A percentile compares a stretch with the other conserved stretches of the same genome.
These are phyloP conservation scores for Pseudohalonectria lignicola DNA, from an alignment of 2,329 filamentous ascomycete species.

Conservation along the genomic window DNA sequence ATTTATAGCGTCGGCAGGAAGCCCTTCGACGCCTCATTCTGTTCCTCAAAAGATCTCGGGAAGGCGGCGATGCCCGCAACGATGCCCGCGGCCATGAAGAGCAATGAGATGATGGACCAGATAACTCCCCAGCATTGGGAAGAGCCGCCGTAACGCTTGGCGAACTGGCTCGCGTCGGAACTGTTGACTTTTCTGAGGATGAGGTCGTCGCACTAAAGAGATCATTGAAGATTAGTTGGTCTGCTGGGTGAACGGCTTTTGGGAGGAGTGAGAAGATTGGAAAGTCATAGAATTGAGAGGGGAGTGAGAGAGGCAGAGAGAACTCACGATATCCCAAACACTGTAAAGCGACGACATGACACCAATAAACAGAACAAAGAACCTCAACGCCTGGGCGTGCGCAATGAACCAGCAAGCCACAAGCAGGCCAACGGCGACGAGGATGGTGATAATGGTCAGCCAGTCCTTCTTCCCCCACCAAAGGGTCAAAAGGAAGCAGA, in stretches of 20 bases:
- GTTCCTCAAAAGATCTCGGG: slow-evolving; percentile 56
- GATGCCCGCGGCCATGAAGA: slow-evolving; percentile 63
- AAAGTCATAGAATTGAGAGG: not conserved
- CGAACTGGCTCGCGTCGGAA: slow-evolving; percentile 71
- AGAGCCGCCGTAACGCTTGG: slow-evolving; percentile 65
- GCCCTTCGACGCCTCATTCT: slow-evolving; percentile 55
- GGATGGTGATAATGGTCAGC: slow-evolving; percentile 61
- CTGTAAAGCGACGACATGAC: slow-evolving; percentile 75
- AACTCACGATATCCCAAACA: slow-evolving; percentile 65
- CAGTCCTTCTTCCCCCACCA: slow-evolving; percentile 76
- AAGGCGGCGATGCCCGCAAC: slow-evolving; percentile 70
- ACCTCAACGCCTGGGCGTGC: slow-evolving; percentile 63
- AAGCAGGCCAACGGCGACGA: slow-evolving; percentile 59
- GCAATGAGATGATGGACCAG: slow-evolving; percentile 62
- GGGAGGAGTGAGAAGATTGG: not conserved
- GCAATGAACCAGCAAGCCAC: slow-evolving; percentile 72
- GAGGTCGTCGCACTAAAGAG: slow-evolving; percentile 57
- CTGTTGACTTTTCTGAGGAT: slow-evolving; percentile 72
- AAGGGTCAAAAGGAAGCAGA: slow-evolving; percentile 66
- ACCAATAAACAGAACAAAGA: slow-evolving; percentile 63
- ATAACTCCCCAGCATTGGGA: slow-evolving; percentile 74
- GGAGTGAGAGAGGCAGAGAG: not conserved
- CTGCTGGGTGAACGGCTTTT: no score
- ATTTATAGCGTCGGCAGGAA: slow-evolving; percentile 53
- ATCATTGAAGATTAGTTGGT: slow-evolving; percentile 1